Conservation (phyloP, 2,329 filamentous ascomycete genomes). For the Ascosphaera acerosa region DNA sequence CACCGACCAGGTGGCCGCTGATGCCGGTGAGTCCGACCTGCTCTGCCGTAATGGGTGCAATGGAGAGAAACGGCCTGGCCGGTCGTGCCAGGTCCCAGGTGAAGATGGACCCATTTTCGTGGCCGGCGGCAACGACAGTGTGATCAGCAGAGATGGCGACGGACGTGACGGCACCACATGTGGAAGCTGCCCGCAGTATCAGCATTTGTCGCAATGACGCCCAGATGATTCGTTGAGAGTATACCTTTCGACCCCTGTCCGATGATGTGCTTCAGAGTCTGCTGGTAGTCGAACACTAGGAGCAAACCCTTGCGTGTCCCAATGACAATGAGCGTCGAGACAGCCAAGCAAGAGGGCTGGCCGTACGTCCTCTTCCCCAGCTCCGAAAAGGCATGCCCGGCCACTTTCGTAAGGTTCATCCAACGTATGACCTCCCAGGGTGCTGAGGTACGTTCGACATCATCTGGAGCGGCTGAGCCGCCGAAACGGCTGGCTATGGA, state of each 20-base stretch:
- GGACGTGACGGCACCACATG: conserved; percentile 68
- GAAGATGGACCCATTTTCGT: conserved; percentile 76
- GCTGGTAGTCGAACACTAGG: conserved; percentile 90
- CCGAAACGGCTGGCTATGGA: conserved; percentile 50
- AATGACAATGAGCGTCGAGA: conserved; percentile 68
- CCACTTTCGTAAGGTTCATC: conserved; percentile 80
- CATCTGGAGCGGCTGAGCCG: conserved; percentile 27
- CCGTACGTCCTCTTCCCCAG: conserved; percentile 81
- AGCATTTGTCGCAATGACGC: neutral
- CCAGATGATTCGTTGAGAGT: conserved; percentile 7
- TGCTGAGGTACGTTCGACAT: conserved; percentile 45
- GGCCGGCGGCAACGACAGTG: conserved; percentile 69
- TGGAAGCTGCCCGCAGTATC: conserved; percentile 35
- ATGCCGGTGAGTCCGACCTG: conserved; percentile 38
- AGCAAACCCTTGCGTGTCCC: conserved; percentile 90
- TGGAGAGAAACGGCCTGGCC: conserved; percentile 69
- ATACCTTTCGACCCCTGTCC: conserved; percentile 74
- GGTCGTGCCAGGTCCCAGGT: conserved; percentile 79
- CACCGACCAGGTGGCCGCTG: conserved; percentile 62
- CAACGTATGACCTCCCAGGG: conserved; percentile 96
- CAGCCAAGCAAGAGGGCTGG: conserved; percentile 63
- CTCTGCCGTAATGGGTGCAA: conserved; percentile 45
- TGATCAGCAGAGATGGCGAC: conserved; percentile 86
- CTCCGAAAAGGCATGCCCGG: conserved; percentile 76
- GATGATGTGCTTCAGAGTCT: conserved; percentile 81